phyloP scores from a whole-genome alignment of 257 asterid genomes.

The Lycium barbarum region DNA sequence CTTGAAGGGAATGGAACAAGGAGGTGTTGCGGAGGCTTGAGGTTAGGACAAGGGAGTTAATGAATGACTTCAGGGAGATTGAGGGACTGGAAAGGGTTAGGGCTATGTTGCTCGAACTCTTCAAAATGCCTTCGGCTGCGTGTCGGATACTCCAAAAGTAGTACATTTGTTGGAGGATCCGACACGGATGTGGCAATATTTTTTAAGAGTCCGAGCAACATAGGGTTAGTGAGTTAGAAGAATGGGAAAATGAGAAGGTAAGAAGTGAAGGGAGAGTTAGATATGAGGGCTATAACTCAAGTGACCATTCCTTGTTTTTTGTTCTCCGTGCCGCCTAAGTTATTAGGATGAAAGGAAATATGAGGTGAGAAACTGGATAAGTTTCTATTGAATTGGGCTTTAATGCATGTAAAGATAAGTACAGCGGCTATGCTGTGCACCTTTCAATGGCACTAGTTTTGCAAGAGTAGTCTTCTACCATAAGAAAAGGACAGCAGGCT shows the following conservation, averaged over 20 bases:
- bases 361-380: not conserved
- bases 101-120: not conserved
- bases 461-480: not conserved
- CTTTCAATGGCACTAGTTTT: not conserved
- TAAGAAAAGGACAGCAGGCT: not conserved
- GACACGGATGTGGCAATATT: too few relatives aligned
- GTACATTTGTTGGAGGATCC: too few relatives aligned
- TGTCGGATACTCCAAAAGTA: too few relatives aligned
- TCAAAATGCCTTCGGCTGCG: too few relatives aligned
- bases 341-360: not conserved
- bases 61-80: not conserved
- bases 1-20: not conserved
- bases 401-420: too few relatives aligned
- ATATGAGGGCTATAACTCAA: not conserved
- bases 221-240: not conserved
- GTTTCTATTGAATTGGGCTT: not conserved
- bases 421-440: not conserved
- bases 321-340: not conserved
- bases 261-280: not conserved
- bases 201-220: too few relatives aligned
- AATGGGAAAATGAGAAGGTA: not conserved
- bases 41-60: not conserved
- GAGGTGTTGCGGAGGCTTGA: not conserved
- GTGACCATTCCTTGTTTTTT: not conserved
- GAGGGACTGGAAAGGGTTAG: not conserved